phyloP scores from a whole-genome alignment of 2,329 filamentous ascomycete genomes.

The Taxawa tesnikishii region DNA sequence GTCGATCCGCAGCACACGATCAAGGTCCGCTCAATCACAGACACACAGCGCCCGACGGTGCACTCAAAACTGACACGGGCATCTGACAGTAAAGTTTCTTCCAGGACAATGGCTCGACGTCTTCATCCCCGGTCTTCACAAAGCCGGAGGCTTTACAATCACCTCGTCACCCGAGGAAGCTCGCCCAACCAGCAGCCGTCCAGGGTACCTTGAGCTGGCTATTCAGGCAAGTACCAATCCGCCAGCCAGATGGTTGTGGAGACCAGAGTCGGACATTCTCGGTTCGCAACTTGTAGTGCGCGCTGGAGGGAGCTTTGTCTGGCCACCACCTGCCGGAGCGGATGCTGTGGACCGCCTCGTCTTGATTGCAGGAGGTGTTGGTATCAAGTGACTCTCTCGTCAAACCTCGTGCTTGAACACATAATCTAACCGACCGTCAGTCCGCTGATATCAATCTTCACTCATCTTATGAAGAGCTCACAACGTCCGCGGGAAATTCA shows the following conservation, averaged over 20 bases:
- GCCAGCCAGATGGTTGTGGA: slow-evolving; percentile 67
- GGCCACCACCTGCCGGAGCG: slow-evolving; percentile 47
- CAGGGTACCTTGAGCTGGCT: slow-evolving; percentile 60
- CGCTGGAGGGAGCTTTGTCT: slow-evolving; percentile 71
- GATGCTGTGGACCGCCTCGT: slow-evolving; percentile 47
- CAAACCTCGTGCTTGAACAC: no score
- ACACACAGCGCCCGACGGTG: neutral
- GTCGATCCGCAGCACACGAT: slow-evolving; percentile 27
- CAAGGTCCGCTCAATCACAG: slow-evolving; percentile 10
- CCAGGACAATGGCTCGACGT: slow-evolving; percentile 86
- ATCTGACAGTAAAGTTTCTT: slow-evolving; percentile 44
- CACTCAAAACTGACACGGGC: slow-evolving; percentile 2
- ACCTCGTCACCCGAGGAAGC: slow-evolving; percentile 54
- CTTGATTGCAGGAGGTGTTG: slow-evolving; percentile 70
- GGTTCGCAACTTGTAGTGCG: slow-evolving; percentile 50
- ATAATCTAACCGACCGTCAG: no score
- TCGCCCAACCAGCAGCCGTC: slow-evolving; percentile 8
- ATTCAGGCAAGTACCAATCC: slow-evolving; percentile 63
- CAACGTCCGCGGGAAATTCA: slow-evolving; percentile 32
- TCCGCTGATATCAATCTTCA: slow-evolving; percentile 63
- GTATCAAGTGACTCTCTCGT: slow-evolving; percentile 62
- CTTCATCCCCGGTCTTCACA: slow-evolving; percentile 54
- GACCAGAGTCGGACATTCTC: slow-evolving; percentile 40
- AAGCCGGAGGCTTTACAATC: slow-evolving; percentile 79
- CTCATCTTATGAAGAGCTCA: slow-evolving; percentile 32